Evolutionary conservation across 73 alveolate genomes (phyloP).

Genomic region (Tetrahymena elliotti): DNA sequence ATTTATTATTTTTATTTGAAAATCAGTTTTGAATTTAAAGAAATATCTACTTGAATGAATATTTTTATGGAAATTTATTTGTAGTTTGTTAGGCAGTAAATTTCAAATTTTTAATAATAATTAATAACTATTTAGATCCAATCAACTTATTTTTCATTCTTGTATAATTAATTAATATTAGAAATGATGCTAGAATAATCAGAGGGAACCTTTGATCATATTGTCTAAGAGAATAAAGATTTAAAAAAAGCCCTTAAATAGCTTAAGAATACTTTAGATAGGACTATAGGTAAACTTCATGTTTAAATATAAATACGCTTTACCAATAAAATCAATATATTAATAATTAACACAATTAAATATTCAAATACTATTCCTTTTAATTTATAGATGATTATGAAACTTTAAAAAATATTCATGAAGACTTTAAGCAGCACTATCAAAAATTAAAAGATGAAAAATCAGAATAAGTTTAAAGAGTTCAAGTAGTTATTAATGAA

Average conservation of each 20-base stretch:
- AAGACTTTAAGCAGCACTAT: conserved; percentile 31
- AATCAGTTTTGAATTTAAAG: background rate
- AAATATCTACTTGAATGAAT: background rate
- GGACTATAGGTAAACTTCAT: background rate
- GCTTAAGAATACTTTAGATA: background rate
- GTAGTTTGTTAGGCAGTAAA: background rate
- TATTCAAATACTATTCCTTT: too few species aligned
- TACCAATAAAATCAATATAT: too few species aligned
- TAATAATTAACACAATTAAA: too few species aligned
- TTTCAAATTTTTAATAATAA: too few species aligned
- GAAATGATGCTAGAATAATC: background rate
- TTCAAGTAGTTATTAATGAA: conserved; percentile 13
- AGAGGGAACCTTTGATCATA: background rate
- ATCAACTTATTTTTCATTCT: background rate
- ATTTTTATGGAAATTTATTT: background rate
- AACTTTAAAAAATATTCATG: conserved; percentile 5
- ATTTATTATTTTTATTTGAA: too few species aligned
- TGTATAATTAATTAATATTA: background rate
- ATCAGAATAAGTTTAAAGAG: background rate
- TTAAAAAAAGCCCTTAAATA: background rate
- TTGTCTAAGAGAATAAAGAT: background rate
- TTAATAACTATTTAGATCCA: background rate
- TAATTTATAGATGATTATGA: conserved; percentile 30
- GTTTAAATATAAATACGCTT: too few species aligned
- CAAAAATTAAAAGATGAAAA: conserved; percentile 14